Conservation (phyloP, 179 eudicot genomes). For the Dionaea muscipula region DNA sequence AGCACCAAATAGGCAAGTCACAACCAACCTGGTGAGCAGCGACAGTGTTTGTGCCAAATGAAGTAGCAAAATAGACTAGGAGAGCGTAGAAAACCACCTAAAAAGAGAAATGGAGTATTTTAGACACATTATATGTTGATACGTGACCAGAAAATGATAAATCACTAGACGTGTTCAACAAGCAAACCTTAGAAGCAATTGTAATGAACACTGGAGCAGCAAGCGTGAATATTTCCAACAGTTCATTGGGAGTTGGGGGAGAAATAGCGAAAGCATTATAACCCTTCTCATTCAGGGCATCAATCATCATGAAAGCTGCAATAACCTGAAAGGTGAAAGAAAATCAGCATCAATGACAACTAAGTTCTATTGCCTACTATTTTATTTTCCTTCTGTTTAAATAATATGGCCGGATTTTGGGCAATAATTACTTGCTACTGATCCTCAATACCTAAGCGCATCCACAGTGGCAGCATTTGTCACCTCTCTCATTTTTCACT, state of each 20-base stretch:
- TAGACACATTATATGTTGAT: neutral
- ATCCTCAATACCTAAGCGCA: no score
- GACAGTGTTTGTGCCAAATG: conserved; percentile 31
- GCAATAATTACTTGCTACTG: no score
- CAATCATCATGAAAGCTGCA: conserved; percentile 83
- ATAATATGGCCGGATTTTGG: no score
- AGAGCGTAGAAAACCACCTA: conserved; percentile 34
- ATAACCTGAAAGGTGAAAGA: conserved; percentile 42
- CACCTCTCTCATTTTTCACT: no score
- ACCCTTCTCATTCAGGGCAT: conserved; percentile 68
- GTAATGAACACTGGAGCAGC: conserved; percentile 94
- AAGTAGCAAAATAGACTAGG: conserved; percentile 30
- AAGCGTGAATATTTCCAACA: conserved; percentile 52
- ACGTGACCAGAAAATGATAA: neutral
- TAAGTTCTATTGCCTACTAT: no score
- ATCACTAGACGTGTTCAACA: neutral
- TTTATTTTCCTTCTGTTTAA: no score
- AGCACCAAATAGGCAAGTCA: neutral
- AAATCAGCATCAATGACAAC: conserved; percentile 3
- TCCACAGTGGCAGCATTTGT: no score
- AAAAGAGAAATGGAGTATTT: neutral
- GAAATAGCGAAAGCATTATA: conserved; percentile 59
- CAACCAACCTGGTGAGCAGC: conserved; percentile 43
- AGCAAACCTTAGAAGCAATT: conserved; percentile 77
- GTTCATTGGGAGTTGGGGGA: conserved; percentile 57